Base-by-base conservation (phyloP, 1,284 basidiomycete species). In the Pulveroboletus sp. region DNA sequence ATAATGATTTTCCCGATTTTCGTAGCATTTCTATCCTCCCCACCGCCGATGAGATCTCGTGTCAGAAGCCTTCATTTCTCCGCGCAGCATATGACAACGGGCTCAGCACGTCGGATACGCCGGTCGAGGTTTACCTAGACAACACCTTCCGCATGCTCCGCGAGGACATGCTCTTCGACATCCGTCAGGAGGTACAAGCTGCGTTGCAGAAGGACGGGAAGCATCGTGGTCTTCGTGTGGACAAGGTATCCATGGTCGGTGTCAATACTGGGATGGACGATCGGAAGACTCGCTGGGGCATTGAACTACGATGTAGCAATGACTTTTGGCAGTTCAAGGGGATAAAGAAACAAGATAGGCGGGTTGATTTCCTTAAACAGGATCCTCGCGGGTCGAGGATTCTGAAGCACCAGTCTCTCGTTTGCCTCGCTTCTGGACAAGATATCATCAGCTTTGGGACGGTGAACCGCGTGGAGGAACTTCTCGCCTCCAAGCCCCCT, bases 161-260 rank as follows among this genome's bases (percentile, higher is more conserved):
- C 2, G 86, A 88, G 62, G 86, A 88, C 58, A 84, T 88, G 82
- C 58, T 87, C 4, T 76, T 80, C 52, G 84, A 87, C 58, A 76
- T 88, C 64, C 75, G 78, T 11, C 82, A 88, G 42, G 84, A 86
- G 62, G 54, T 85, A 6, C 75, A 78, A 46, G 72, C 78, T 8
- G 73, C 69, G 0, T 54, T 71, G 5, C 75, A 75, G 4, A 73
- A 74, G 67, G 80, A 80, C 43, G 76, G 77, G 0, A 66, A 71
- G n/a, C 69, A 74, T 54, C 72, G 78, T 14, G 78, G 78, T 1
- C 61, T 80, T 6, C 65, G 72, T 22, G 59, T 82, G 9, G 63
- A 77, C 15, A 72, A 68, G 0, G 64, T 86, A 4, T 59, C 61
- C 1, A 59, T 81, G 17, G 43, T 66, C 11, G 77, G 70, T 15